A percentile compares a stretch with the other conserved stretches of the same genome.
Conservation (phyloP, 176 grass and related monocot genomes). For the Microstegium vimineum region DNA sequence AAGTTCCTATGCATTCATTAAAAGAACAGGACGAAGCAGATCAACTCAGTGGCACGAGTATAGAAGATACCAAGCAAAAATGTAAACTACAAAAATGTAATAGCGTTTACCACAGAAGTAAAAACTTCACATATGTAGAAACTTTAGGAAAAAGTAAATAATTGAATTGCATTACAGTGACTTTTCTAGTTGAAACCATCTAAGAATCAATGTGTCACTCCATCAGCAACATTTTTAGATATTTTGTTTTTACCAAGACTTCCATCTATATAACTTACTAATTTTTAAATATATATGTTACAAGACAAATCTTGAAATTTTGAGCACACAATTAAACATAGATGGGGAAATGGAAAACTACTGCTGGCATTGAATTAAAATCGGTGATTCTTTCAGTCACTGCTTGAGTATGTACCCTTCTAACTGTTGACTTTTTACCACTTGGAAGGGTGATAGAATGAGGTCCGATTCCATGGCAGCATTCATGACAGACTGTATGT, state of each 20-base stretch:
- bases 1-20: constrained; percentile 64
- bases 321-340: not conserved
- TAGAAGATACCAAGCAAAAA: not conserved
- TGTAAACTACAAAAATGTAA: not conserved
- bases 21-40: not conserved
- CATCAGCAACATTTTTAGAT: not conserved
- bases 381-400: not conserved
- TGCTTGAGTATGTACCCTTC: constrained; percentile 53
- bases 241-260: not conserved
- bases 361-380: not conserved
- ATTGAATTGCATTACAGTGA: not conserved
- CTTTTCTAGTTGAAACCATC: not conserved
- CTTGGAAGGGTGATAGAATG: constrained; percentile 85
- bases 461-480: constrained; percentile 98
- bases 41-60: constrained; percentile 4
- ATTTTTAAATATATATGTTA: not conserved
- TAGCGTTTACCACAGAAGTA: not conserved
- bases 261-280: not conserved
- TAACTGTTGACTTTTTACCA: constrained; percentile 84
- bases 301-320: not conserved
- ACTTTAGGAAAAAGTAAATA: not conserved
- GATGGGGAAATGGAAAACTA: not conserved
- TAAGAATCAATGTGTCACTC: not conserved
- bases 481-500: constrained; percentile 93
- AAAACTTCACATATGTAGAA: not conserved